Percentiles rank a stretch among this genome's conserved stretches.
Evolutionary conservation across 140 eudicot genomes (phyloP).

Genomic region (Ambrosia hybrid): DNA sequence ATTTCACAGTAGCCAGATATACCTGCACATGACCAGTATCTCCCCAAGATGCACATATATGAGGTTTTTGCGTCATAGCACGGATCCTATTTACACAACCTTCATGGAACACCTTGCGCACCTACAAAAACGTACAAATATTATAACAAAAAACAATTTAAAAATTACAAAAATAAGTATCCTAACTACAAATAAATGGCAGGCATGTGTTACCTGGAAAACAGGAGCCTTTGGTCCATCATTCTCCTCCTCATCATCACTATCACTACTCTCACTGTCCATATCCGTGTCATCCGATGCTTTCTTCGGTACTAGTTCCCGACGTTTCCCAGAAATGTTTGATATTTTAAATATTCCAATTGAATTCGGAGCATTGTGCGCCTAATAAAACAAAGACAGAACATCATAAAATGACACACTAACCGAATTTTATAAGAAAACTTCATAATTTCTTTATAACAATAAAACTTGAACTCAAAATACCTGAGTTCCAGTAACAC

Average conservation of each 20-base stretch:
- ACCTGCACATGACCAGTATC: conserved; percentile 97
- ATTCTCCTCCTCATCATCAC: conserved; percentile 61
- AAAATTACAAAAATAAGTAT: too few species aligned
- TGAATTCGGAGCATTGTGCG: conserved; percentile 70
- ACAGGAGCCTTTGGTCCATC: conserved; percentile 63
- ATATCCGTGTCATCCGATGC: conserved; percentile 55
- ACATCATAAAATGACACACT: neutral
- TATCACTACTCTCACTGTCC: conserved; percentile 73
- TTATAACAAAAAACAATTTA: neutral
- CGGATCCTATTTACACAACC: conserved; percentile 94
- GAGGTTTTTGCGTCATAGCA: conserved; percentile 86
- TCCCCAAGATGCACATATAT: conserved; percentile 94
- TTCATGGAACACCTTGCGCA: conserved; percentile 85
- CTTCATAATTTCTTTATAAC: neutral
- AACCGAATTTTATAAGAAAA: neutral
- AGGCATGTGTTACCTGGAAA: conserved; percentile 54
- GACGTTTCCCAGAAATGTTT: conserved; percentile 79
- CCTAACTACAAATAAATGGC: neutral
- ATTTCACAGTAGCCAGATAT: neutral
- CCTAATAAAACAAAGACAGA: conserved; percentile 41
- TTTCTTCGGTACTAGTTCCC: conserved; percentile 64
- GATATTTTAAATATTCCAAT: conserved; percentile 84
- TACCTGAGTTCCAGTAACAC: conserved; percentile 93
- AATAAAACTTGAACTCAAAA: neutral
- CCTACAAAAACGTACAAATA: conserved; percentile 38